A percentile compares a stretch with the other conserved stretches of the same genome.
Conservation (phyloP, 1,284 basidiomycete genomes). For the Microstroma glucosiphilum region DNA sequence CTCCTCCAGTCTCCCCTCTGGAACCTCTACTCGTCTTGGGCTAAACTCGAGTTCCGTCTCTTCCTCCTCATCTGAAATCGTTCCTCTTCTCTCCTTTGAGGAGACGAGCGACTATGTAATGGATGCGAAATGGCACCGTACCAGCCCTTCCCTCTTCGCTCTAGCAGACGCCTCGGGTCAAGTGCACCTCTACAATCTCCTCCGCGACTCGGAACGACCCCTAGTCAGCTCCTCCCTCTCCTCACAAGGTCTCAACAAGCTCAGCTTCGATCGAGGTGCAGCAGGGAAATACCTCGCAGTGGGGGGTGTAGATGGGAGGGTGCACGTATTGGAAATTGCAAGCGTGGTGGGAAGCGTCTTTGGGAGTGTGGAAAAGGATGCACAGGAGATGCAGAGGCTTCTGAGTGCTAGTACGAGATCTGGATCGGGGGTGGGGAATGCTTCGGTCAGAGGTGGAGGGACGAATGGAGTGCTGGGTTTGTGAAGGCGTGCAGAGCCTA, state of each 20-base stretch:
- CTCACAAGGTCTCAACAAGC: slow-evolving; percentile 81
- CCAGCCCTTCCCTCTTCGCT: slow-evolving; percentile 87
- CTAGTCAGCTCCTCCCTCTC: slow-evolving; percentile 35
- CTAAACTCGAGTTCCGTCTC: not conserved
- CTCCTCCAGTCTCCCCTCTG: not conserved
- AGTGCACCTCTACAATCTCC: slow-evolving; percentile 95
- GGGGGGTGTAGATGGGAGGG: slow-evolving; percentile 81
- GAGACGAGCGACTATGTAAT: slow-evolving; percentile 98
- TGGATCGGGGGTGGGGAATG: not conserved
- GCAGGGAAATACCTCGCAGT: slow-evolving; percentile 71
- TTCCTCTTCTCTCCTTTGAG: slow-evolving; percentile 63
- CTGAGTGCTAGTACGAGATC: not conserved
- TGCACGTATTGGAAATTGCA: slow-evolving; percentile 71
- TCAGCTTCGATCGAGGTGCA: slow-evolving; percentile 84
- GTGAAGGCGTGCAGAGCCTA: not conserved
- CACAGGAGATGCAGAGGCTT: slow-evolving; percentile 21
- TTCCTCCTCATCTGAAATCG: not conserved
- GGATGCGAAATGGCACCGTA: slow-evolving; percentile 94
- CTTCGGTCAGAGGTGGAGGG: not conserved
- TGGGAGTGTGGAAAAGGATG: slow-evolving; percentile 29
- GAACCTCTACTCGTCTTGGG: not conserved
- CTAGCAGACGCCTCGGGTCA: slow-evolving; percentile 87
- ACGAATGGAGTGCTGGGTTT: not conserved
- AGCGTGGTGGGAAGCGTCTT: slow-evolving; percentile 13
- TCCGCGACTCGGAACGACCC: slow-evolving; percentile 70